Conservation (phyloP, 1,284 basidiomycete genomes). For the Apiotrichum gamsii region DNA sequence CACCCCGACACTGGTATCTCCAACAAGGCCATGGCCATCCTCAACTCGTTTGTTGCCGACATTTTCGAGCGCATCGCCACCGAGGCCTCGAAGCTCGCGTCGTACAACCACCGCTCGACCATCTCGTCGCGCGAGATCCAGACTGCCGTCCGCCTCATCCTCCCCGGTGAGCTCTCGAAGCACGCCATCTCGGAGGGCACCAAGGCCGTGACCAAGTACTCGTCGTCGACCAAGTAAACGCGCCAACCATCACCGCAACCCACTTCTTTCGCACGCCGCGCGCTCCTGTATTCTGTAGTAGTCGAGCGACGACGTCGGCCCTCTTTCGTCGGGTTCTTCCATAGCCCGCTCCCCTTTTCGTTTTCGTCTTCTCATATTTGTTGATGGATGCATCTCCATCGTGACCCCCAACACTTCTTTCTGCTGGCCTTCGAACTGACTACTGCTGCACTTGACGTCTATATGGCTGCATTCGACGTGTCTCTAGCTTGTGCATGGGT, state of each 20-base stretch:
- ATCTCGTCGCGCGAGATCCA: constrained; percentile 92
- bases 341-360: constrained; percentile 5
- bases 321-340: no score
- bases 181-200: constrained; percentile 74
- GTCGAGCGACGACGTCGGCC: no score
- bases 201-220: constrained; percentile 55
- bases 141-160: constrained; percentile 82
- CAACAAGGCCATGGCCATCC: constrained; percentile 93
- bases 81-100: constrained; percentile 83
- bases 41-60: constrained; percentile 89
- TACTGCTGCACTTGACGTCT: no score
- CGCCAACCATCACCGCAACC: no score
- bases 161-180: constrained; percentile 74
- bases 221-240: constrained; percentile 48
- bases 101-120: constrained; percentile 89
- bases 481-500: no score
- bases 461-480: no score
- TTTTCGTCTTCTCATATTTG: constrained; percentile 17
- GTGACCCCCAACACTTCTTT: constrained; percentile 2
- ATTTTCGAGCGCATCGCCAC: constrained; percentile 89
- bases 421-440: no score
- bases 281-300: no score
- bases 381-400: constrained; percentile 16
- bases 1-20: constrained; percentile 92
- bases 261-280: neutral